Conservation (phyloP, 257 asterid species). For the Forsythia viridissima region DNA sequence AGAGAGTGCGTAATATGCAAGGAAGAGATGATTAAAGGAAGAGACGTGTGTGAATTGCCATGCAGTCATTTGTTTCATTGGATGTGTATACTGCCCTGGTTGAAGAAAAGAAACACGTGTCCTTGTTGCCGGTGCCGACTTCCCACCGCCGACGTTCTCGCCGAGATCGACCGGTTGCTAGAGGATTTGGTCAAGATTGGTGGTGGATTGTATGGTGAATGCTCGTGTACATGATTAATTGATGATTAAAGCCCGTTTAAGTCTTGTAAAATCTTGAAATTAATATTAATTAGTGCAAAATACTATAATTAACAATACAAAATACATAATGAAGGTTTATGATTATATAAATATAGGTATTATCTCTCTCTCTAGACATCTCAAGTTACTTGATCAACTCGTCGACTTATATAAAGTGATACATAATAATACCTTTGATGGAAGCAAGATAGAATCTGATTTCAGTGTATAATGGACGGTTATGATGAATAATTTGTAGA, state of each 20-base stretch:
- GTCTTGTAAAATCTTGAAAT: constrained; percentile 14
- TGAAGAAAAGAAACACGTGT: constrained; percentile 68
- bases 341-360: too few relatives aligned
- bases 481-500: constrained; percentile 16
- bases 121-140: constrained; percentile 88
- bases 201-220: constrained; percentile 6
- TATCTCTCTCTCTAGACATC: neutral
- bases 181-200: constrained; percentile 48
- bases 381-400: neutral
- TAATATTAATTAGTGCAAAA: constrained; percentile 8
- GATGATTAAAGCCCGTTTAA: neutral
- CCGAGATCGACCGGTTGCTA: constrained; percentile 77
- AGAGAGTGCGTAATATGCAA: constrained; percentile 75
- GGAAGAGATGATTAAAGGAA: constrained; percentile 74
- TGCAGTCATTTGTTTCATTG: constrained; percentile 87
- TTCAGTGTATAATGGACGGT: constrained; percentile 1
- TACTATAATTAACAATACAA: too few relatives aligned
- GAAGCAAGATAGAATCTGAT: neutral
- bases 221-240: neutral
- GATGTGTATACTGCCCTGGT: constrained; percentile 77
- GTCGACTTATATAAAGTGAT: neutral
- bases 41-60: constrained; percentile 85
- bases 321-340: too few relatives aligned
- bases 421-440: neutral
- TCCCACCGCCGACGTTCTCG: constrained; percentile 71